Conservation (phyloP, 2,329 filamentous ascomycete genomes). For the Diaporthe nobilis region DNA sequence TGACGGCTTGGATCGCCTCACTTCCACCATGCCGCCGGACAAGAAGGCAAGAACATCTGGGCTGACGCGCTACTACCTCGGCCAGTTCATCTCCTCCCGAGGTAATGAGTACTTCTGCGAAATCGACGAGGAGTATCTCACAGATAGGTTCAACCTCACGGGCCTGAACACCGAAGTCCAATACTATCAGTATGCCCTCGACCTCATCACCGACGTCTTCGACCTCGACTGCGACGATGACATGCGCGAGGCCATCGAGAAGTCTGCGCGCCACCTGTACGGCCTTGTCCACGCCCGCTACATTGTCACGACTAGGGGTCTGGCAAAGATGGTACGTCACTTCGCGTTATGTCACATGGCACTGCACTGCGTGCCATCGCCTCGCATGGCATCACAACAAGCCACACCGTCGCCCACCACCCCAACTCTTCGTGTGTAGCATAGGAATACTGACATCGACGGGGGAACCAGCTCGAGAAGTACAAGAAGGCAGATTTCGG, state of each 20-base stretch:
- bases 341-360: background rate
- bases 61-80: slow-evolving; percentile 32
- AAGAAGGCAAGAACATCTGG: slow-evolving; percentile 30
- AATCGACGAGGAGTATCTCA: slow-evolving; percentile 98
- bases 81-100: slow-evolving; percentile 94
- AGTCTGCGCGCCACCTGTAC: slow-evolving; percentile 95
- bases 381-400: background rate
- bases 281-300: slow-evolving; percentile 96
- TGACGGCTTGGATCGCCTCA: background rate
- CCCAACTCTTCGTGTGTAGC: background rate
- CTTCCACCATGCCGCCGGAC: background rate
- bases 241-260: slow-evolving; percentile 98
- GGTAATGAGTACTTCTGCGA: slow-evolving; percentile 99
- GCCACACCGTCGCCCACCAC: background rate
- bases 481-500: slow-evolving; percentile 99
- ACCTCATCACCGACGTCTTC: slow-evolving; percentile 97
- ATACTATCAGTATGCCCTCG: slow-evolving; percentile 98
- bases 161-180: slow-evolving; percentile 97
- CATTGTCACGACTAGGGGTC: slow-evolving; percentile 93
- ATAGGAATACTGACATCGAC: slow-evolving; percentile 5
- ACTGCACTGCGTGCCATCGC: background rate
- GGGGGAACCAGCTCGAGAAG: slow-evolving; percentile 84
- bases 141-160: slow-evolving; percentile 97
- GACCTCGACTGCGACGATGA: slow-evolving; percentile 99
- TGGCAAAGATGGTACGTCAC: slow-evolving; percentile 90